These are phyloP conservation scores for Pseudoturritis turrita DNA, from an alignment of 345 rosid species.

Conservation along the genomic window DNA sequence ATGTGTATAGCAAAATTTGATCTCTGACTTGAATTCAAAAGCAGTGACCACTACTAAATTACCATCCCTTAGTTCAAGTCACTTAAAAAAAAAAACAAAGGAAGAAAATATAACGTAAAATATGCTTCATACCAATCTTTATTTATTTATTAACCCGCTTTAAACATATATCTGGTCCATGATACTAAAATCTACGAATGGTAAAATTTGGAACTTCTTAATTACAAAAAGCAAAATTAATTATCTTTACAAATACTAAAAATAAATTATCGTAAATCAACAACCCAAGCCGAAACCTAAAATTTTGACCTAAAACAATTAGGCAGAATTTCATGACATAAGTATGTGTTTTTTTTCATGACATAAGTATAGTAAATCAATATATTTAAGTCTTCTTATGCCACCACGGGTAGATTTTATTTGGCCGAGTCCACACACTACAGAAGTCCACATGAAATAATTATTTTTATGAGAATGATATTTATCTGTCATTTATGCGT, in stretches of 20 bases:
- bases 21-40: too few relatives aligned
- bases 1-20: too few relatives aligned
- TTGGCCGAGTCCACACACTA: background rate
- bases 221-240: too few relatives aligned
- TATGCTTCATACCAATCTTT: background rate
- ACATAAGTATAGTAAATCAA: background rate
- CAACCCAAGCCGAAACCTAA: background rate
- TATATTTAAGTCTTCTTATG: background rate
- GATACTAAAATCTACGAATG: background rate
- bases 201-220: background rate
- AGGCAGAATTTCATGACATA: background rate
- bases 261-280: background rate
- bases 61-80: background rate
- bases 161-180: background rate
- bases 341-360: too few relatives aligned
- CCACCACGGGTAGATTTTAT: background rate
- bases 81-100: background rate
- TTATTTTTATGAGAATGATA: background rate
- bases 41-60: too few relatives aligned
- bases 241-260: background rate
- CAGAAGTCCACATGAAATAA: background rate
- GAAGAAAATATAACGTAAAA: background rate
- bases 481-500: conserved; percentile 13
- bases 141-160: too few relatives aligned
- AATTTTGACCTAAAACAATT: too few relatives aligned